phyloP scores from a whole-genome alignment of 108 stramenopile species.

The Skeletonema menzelii region DNA sequence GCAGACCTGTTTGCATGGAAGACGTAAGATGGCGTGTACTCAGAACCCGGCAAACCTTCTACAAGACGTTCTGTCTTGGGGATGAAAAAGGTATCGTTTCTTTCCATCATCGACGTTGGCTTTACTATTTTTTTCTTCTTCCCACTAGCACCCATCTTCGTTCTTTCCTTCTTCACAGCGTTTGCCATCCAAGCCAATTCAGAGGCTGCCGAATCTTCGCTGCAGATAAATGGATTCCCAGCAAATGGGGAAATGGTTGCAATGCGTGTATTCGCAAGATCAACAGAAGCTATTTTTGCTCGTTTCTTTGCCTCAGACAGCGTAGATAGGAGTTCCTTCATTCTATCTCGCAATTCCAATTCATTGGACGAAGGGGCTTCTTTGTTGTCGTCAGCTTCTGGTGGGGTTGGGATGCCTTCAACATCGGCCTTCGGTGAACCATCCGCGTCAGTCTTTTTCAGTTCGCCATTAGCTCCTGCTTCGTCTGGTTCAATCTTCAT shows the following conservation, averaged over 20 bases:
- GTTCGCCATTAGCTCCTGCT: constrained; percentile 3
- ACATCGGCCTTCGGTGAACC: not conserved
- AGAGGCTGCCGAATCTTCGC: constrained; percentile 39
- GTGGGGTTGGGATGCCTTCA: not conserved
- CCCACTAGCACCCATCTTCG: constrained; percentile 85
- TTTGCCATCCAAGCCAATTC: constrained; percentile 66
- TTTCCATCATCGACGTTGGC: constrained; percentile 61
- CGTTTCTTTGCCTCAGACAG: constrained; percentile 39
- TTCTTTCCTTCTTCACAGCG: constrained; percentile 73
- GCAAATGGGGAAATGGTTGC: constrained; percentile 60
- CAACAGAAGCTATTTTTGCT: constrained; percentile 46
- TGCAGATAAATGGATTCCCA: constrained; percentile 66
- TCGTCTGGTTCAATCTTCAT: not conserved
- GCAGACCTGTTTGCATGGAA: constrained; percentile 59
- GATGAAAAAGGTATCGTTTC: constrained; percentile 80
- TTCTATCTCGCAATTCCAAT: constrained; percentile 40
- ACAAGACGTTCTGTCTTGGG: constrained; percentile 68
- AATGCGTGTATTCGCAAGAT: constrained; percentile 65
- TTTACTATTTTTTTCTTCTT: constrained; percentile 81
- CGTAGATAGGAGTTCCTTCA: constrained; percentile 44
- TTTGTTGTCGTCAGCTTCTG: constrained; percentile 15
- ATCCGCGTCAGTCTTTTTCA: constrained; percentile 2
- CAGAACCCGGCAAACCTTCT: constrained; percentile 83
- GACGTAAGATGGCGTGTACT: constrained; percentile 63
- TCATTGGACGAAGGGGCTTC: constrained; percentile 59